Evolutionary conservation across 345 rosid species (phyloP), one percentile per base, ranked within the genome.

Genomic region (Trapa incisa): DNA sequence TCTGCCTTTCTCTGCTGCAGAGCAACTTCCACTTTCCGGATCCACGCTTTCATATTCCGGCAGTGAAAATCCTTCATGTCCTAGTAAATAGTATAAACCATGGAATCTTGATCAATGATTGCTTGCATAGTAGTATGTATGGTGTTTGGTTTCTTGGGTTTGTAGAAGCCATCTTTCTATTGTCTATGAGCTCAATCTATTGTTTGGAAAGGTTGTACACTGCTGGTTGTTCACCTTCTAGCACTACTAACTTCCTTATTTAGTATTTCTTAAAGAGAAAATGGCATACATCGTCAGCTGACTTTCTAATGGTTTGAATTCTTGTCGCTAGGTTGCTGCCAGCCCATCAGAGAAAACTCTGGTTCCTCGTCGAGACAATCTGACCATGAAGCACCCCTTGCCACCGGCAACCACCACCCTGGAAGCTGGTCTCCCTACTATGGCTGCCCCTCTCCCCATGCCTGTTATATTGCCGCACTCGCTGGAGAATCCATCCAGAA

Each of bases 301-400:
- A 38, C 43, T 15, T 62, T 16, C 45, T 63, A 6, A 64, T 64
- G 43, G 36, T 63, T 33, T 12, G 1, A 22, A 64, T 29, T 45
- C 38, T 35, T 60, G 65, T 41, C 32, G 61, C 67, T 70, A 92
- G 98, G 89, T 89, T 37, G 61, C 83, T 12, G 77, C 79, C 29
- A 71, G 73, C 75, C 79, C 86, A 5, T 81, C 84, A 80, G 89
- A 85, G 65, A 83, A 80, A 62, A 83, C 83, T 68, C 80, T 65
- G 38, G 67, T 68, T 62, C 43, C 62, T 78, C 65, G 47, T 29
- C 86, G 74, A 67, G 86, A 74, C 47, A 80, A 73, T 68, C 33
- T 76, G 74, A 41, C 83, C 52, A 81, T 56, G 65, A 29, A 72
- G 52, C 68, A 65, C 47, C 61, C 81, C 37, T 45, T 72, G 76